These are phyloP conservation scores for Eucalyptus shirleyi DNA, from an alignment of 345 rosid species.

Conservation along the genomic window DNA sequence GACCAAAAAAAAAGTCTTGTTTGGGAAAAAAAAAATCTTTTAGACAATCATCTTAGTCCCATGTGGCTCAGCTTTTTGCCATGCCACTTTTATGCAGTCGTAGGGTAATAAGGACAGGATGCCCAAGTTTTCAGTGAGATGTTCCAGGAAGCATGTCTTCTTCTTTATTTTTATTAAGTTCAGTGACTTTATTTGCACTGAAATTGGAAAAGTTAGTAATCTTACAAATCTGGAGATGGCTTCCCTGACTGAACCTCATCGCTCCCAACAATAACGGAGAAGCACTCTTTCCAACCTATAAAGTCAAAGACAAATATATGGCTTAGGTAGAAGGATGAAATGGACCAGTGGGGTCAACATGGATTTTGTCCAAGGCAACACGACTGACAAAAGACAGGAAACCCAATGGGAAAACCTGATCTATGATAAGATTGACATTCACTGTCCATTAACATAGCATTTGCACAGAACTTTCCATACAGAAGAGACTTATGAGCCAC, in stretches of 20 bases:
- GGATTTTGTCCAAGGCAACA: neutral
- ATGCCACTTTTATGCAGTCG: neutral
- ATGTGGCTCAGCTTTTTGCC: neutral
- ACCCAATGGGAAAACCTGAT: neutral
- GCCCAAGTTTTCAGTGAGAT: neutral
- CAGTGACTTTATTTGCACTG: neutral
- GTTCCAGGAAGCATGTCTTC: neutral
- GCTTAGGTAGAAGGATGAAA: neutral
- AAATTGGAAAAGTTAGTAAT: neutral
- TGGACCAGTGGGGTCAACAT: neutral
- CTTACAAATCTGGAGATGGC: constrained; percentile 37
- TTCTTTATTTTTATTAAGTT: neutral
- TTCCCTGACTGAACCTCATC: constrained; percentile 27
- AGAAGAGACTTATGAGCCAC: neutral
- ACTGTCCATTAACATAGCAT: neutral
- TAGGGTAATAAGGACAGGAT: neutral
- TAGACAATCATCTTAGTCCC: neutral
- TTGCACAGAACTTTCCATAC: neutral
- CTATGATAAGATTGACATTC: neutral
- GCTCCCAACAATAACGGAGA: constrained; percentile 22
- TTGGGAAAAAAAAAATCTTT: neutral
- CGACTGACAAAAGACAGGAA: neutral
- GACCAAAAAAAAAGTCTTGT: neutral
- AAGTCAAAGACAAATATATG: neutral
- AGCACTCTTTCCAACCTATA: constrained; percentile 27